Evolutionary conservation across 768 basidiomycete species (phyloP), one percentile per base, ranked within the genome.

Genomic region (Baorangia bicolor): DNA sequence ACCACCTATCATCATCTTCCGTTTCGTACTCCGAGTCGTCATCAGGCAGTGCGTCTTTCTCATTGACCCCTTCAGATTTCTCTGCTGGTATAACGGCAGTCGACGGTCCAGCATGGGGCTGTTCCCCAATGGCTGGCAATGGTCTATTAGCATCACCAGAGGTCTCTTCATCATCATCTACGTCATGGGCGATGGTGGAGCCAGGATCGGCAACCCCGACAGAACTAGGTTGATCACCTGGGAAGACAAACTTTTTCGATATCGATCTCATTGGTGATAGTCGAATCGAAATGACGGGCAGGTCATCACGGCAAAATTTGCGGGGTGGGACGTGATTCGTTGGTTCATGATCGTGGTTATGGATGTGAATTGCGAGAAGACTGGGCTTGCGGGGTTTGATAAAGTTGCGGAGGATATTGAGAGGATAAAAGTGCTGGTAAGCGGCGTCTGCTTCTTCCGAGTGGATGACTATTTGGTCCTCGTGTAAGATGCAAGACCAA

Each of bases 401-500:
- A 40, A 70, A 64, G 44, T 64, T 64, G 38, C 69, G 69, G 10
- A 79, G 73, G 39, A 73, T 53, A 16, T 55, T 65, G 38, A 79
- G 66, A 1, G 88, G 86, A 63, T 88, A 90, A 62, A 88, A 88
- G 61, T 88, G 79, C 66, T 89, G 87, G 53, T 73, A 82, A 0
- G 86, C 87, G 5, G 77, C 77, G 9, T 84, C 81, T 49, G 78
- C 79, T 67, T 87, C 86, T 70, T 89, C 88, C 35, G 82, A 86
- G 62, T 90, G 88, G 35, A 90, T 86, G 34, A 88, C 86, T 55
- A 90, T 86, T 58, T 86, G 80, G 46, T 74, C 72, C 59, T 88
- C 79, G 63, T 80, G 82, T 11, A 88, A 69, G 44, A 88, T 88
- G 62, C 87, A 90, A 23, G 86, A 88, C 88, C 88, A 90, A 55